Conservation (phyloP, 345 rosid genomes). For the Pistacia atlantica region DNA sequence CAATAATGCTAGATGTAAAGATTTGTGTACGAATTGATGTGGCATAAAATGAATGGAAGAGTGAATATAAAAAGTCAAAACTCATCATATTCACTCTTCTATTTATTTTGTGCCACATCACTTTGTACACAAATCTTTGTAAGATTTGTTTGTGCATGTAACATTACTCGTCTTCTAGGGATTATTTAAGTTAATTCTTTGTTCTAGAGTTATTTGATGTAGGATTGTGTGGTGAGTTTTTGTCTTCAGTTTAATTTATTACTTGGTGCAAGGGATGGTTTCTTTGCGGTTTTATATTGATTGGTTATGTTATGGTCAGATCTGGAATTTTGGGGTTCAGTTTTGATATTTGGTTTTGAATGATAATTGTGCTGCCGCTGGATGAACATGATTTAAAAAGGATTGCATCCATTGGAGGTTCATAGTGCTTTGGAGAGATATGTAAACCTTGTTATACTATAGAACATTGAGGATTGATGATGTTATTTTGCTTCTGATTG, state of each 20-base stretch:
- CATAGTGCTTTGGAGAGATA: not conserved
- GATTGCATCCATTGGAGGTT: not conserved
- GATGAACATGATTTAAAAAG: not conserved
- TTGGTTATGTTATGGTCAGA: not conserved
- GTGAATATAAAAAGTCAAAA: too few species aligned
- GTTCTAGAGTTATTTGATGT: not conserved
- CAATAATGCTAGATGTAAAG: too few species aligned
- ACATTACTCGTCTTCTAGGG: not conserved
- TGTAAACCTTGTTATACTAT: not conserved
- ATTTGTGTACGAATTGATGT: too few species aligned
- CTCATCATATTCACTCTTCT: too few species aligned
- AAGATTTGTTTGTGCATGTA: too few species aligned
- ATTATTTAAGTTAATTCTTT: not conserved
- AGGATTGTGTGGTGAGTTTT: not conserved
- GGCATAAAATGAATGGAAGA: too few species aligned
- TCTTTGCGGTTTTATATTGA: slow-evolving; percentile 3
- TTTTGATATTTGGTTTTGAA: not conserved
- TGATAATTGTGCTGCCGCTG: not conserved
- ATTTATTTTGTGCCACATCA: too few species aligned
- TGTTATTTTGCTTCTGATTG: not conserved
- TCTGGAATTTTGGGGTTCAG: not conserved
- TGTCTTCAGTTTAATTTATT: not conserved
- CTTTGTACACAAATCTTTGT: too few species aligned
- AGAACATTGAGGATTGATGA: not conserved
- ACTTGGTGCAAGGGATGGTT: not conserved